Percentiles rank a stretch among this genome's conserved stretches.
Conservation (phyloP, 2,329 filamentous ascomycete species). For the Ophiocordyceps camponoti-floridani region DNA sequence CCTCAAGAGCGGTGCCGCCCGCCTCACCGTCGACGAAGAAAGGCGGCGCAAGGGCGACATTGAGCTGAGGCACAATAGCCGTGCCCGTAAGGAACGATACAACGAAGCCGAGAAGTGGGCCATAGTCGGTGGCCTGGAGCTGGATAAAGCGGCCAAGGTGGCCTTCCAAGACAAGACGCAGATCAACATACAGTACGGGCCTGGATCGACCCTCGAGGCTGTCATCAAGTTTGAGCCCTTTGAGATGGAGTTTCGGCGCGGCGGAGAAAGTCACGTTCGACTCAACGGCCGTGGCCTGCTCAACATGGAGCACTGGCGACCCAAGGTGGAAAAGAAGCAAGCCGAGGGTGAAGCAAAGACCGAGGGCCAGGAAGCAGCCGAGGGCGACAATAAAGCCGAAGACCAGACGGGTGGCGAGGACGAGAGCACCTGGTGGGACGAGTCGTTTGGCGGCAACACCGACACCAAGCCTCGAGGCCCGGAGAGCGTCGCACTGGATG, state of each 20-base stretch:
- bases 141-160: conserved; percentile 55
- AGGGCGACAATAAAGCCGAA: conserved; percentile 14
- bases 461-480: conserved; percentile 91
- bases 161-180: conserved; percentile 46
- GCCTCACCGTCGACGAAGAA: conserved; percentile 83
- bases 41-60: conserved; percentile 79
- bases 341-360: conserved; percentile 11
- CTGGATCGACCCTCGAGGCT: conserved; percentile 58
- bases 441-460: conserved; percentile 86
- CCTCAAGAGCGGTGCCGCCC: conserved; percentile 72
- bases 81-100: conserved; percentile 77
- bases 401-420: conserved; percentile 31
- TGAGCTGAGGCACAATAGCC: conserved; percentile 68
- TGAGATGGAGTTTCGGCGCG: conserved; percentile 67
- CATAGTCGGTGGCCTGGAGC: conserved; percentile 61
- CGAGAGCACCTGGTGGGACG: conserved; percentile 95
- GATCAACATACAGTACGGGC: conserved; percentile 65
- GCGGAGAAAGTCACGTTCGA: conserved; percentile 65
- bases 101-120: conserved; percentile 80
- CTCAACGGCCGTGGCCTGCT: conserved; percentile 80
- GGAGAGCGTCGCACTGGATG: conserved; percentile 80
- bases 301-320: conserved; percentile 91
- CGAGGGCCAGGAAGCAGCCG: not conserved
- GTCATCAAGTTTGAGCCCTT: conserved; percentile 74
- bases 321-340: conserved; percentile 53